Evolutionary conservation across 306 rosid genomes (phyloP), one percentile per base, ranked within the genome.

Genomic region (Canavalia gladiata): DNA sequence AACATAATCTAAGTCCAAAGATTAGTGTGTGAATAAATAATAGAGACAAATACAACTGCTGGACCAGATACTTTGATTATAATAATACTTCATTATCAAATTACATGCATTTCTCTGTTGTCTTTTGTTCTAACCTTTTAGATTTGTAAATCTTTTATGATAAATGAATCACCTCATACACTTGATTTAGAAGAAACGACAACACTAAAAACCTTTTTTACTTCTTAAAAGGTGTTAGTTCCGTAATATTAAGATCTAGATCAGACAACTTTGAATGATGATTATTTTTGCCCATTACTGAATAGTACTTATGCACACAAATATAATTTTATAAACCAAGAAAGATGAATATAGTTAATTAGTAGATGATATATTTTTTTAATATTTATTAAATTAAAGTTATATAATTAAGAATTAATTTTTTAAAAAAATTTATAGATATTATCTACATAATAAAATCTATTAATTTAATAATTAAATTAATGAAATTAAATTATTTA

Each of bases 101-200:
- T 3, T 46, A 62, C 74, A 37, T 46, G 6, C 54, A 50, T 49
- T 59, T 69, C 60, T 37, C 3, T 7, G 1, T 69, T 18, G 70
- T 79, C 54, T 69, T 79, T 35, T 25, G 45, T 6, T 60, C 54
- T 59, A 69, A 10, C 29, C 68, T 74, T 18, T 28, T 35, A 29
- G 62, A 13, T 1, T 18, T 51, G 11, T 39, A 45, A 69, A 58
- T 70, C 43, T 60, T 72, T n/a, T 3, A 37, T 28, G 34, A 59
- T 37, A n/a, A 29, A 35, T 25, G 69, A 69, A 35, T 45, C 76
- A 33, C 70, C 83, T 31, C 76, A 45, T 56, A 6, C 83, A 69
- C 3, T 9, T 13, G 76, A 79, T 69, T 70, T 30, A 49, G 83
- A 69, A 69, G 71, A 69, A 69, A 70, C 10, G 71, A 80, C 72